Base-by-base conservation (phyloP, 352 stramenopile genomes). In the Phytophthora pistaciae region DNA sequence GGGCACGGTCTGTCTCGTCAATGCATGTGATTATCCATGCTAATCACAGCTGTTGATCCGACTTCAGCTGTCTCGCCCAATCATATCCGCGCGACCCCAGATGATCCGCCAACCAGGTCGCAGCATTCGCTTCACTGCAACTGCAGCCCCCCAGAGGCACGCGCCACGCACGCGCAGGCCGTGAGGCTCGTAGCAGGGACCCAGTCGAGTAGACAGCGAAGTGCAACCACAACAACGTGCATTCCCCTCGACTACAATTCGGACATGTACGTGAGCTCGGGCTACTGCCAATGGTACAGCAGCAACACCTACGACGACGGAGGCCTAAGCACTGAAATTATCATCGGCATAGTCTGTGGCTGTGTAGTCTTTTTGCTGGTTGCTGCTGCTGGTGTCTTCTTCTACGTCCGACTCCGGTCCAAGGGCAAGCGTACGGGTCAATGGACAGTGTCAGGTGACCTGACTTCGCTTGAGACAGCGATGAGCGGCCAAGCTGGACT, bases 401-500 rank as follows among this genome's bases (percentile, higher is more conserved):
- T 49, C 16, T 49, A 49, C 42, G 42, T 20, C 16, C 42, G 42
- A 49, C 16, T n/a, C n/a, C n/a, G n/a, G 16, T 49, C 42, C 0
- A 49, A 49, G 0, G 16, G 16, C 42, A 49, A 49, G 18, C 42
- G 16, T 21, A 5, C 0, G 16, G 42, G 42, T 0, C 16, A 49
- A 9, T 49, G 42, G 42, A 49, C 42, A 5, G 42, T 21, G 42
- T 23, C 42, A 14, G 40, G 40, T 14, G 40, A 46, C 40, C 40
- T 46, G 40, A 46, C 40, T 6, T 10, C 44, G 7, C 5, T 50
- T 18, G 44, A 50, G 14, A 16, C 44, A 11, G n/a, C 44, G 1
- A 50, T 50, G 7, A 27, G 11, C 44, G 44, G 44, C 44, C 44
- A 50, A 25, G n/a, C 16, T 13, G 57, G 67, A 23, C 64, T 75